Base-by-base conservation (phyloP, 306 rosid genomes). In the Malus sylvestris region DNA sequence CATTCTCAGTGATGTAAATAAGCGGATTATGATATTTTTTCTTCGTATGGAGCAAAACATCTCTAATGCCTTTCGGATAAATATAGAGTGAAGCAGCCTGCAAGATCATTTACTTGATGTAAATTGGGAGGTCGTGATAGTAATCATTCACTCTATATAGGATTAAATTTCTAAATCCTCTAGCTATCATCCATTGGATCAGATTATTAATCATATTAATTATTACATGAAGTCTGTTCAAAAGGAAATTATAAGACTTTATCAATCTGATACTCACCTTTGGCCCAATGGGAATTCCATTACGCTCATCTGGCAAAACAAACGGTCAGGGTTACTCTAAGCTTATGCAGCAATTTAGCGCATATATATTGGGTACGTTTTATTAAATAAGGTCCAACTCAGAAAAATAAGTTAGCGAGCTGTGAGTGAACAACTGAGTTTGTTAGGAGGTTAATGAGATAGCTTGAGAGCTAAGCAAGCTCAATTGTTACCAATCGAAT, bases 1-100 rank as follows among this genome's bases (percentile, higher is more conserved):
- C 80, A 15, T 73, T 82, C 52, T 78, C 91, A 19, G 87, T 89
- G 19, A 89, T 89, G 66, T 83, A 87, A 53, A 80, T 73, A 10
- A 52, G 16, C 6, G 87, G 82, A 77, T 77, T 73, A 22, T 69
- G 16, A 20, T 80, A 80, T 52, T 77, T 68, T 8, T 4, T 20
- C 66, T 84, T 77, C 13, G 29, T 73, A 32, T 84, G 64, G 13
- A 76, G 65, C 82, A 84, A 63, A 16, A 77, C 8, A 62, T 80
- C 78, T 25, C 32, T 62, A n/a, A 84, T 55, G 20, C 87, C 87
- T 5, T 16, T 53, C 4, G 84, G 87, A 80, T 80, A 80, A 68
- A 63, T 45, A 22, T 77, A 33, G 25, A 80, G 49, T 42, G 81
- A 73, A 42, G 82, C 73, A 63, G 38, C 79, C 84, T 72, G 65